These are phyloP conservation scores for Chaetomium sp. DNA, from an alignment of 2,329 filamentous ascomycete species.

Conservation along the genomic window DNA sequence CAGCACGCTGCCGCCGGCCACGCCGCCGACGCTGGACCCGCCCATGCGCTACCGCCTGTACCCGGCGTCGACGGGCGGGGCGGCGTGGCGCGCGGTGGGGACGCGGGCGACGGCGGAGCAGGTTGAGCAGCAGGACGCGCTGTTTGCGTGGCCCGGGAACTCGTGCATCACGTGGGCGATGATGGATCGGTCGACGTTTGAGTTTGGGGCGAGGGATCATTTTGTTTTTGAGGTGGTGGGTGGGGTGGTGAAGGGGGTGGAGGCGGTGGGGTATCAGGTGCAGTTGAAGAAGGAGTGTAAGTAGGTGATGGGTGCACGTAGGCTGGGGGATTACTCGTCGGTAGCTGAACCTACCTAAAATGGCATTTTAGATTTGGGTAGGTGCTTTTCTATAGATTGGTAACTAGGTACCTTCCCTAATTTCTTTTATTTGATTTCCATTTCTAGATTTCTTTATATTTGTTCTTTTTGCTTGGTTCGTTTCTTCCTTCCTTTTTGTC, in stretches of 20 bases:
- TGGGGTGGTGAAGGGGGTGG: conserved; percentile 18
- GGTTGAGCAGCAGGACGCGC: conserved; percentile 31
- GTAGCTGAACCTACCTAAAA: no score
- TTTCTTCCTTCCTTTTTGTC: no score
- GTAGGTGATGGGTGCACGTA: not conserved
- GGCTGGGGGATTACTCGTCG: no score
- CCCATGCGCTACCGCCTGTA: conserved; percentile 38
- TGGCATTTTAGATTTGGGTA: no score
- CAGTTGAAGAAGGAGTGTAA: conserved; percentile 11
- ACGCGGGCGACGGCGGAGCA: conserved; percentile 31
- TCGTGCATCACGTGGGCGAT: conserved; percentile 40
- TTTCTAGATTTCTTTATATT: no score
- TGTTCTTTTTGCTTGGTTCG: no score
- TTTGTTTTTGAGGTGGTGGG: conserved; percentile 36
- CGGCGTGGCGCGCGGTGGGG: conserved; percentile 42
- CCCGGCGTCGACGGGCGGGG: conserved; percentile 36
- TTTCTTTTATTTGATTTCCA: no score
- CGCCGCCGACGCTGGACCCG: conserved; percentile 18
- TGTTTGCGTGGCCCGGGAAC: conserved; percentile 37
- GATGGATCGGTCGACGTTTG: conserved; percentile 41
- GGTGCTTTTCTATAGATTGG: no score
- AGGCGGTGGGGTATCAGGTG: conserved; percentile 26
- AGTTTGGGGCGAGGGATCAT: conserved; percentile 39
- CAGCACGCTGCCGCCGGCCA: conserved; percentile 29
- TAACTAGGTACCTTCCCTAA: no score